Conservation (phyloP, 148 eudicot species). For the Polygonum aviculare region DNA sequence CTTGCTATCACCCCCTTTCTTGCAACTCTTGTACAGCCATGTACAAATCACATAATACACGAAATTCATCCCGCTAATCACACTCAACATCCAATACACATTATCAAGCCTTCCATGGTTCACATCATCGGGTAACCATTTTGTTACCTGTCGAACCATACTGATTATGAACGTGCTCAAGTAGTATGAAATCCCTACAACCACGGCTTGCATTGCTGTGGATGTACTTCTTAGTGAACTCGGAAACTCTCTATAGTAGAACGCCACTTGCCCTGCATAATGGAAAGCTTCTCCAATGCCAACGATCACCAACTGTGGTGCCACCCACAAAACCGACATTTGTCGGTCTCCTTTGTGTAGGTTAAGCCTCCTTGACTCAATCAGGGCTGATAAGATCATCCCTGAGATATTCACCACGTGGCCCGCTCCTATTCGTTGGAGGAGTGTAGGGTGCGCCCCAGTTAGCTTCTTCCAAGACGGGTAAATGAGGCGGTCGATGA, state of each 20-base stretch:
- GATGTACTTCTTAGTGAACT: constrained; percentile 22
- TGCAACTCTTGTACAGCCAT: constrained; percentile 20
- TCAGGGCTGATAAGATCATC: constrained; percentile 28
- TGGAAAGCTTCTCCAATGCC: constrained; percentile 46
- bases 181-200: constrained; percentile 26
- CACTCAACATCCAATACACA: constrained; percentile 32
- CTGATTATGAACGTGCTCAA: constrained; percentile 27
- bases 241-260: constrained; percentile 41
- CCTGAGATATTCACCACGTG: constrained; percentile 29
- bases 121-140: constrained; percentile 37
- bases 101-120: constrained; percentile 32
- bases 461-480: constrained; percentile 30
- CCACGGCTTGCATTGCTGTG: constrained; percentile 29
- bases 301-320: constrained; percentile 29
- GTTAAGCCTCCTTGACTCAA: constrained; percentile 36
- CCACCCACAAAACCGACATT: constrained; percentile 42
- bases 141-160: constrained; percentile 13
- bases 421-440: constrained; percentile 33
- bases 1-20: constrained; percentile 7
- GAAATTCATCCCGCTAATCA: constrained; percentile 22
- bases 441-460: constrained; percentile 15
- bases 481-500: constrained; percentile 23
- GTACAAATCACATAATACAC: constrained; percentile 27
- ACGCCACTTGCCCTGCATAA: constrained; percentile 27
- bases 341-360: constrained; percentile 25